These are phyloP conservation scores for Arthroderma sp. DNA, from an alignment of 2,329 filamentous ascomycete species.

Conservation along the genomic window DNA sequence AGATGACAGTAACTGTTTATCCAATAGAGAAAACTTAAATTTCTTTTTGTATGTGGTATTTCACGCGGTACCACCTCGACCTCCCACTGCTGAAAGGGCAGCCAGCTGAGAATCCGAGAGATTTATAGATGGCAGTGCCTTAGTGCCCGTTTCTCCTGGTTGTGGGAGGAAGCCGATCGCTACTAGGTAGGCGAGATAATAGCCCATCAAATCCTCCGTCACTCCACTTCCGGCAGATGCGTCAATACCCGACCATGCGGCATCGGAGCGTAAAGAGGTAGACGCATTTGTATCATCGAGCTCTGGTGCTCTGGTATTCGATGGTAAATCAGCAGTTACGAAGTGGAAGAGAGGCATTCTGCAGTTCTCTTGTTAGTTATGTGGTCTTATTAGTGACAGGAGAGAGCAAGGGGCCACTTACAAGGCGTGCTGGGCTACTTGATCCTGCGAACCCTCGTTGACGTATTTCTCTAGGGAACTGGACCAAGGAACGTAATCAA, in stretches of 20 bases:
- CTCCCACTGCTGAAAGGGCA: slow-evolving; percentile 36
- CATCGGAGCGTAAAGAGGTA: slow-evolving; percentile 50
- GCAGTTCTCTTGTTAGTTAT: slow-evolving; percentile 12
- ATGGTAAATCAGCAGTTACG: slow-evolving; percentile 55
- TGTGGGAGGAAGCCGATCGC: slow-evolving; percentile 45
- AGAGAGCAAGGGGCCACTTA: slow-evolving; percentile 14
- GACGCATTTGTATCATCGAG: slow-evolving; percentile 60
- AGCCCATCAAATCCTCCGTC: slow-evolving; percentile 42
- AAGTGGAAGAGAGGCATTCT: slow-evolving; percentile 60
- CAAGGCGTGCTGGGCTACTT: slow-evolving; percentile 47
- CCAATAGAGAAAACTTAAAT: too few species aligned
- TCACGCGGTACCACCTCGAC: slow-evolving; percentile 25
- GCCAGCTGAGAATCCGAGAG: slow-evolving; percentile 29
- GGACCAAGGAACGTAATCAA: slow-evolving; percentile 58
- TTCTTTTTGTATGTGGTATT: neutral
- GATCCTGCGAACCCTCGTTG: slow-evolving; percentile 47
- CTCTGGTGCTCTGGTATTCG: slow-evolving; percentile 56
- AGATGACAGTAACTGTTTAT: too few species aligned
- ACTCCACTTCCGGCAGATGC: slow-evolving; percentile 41
- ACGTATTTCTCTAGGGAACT: slow-evolving; percentile 55
- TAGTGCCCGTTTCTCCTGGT: slow-evolving; percentile 26
- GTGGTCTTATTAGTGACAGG: slow-evolving; percentile 1
- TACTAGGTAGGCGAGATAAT: slow-evolving; percentile 47
- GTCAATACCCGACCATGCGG: slow-evolving; percentile 40
- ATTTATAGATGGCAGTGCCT: slow-evolving; percentile 28